Evolutionary conservation across 1,284 basidiomycete species (phyloP), one percentile per base, ranked within the genome.

Genomic region (Boletellus deceptivus): DNA sequence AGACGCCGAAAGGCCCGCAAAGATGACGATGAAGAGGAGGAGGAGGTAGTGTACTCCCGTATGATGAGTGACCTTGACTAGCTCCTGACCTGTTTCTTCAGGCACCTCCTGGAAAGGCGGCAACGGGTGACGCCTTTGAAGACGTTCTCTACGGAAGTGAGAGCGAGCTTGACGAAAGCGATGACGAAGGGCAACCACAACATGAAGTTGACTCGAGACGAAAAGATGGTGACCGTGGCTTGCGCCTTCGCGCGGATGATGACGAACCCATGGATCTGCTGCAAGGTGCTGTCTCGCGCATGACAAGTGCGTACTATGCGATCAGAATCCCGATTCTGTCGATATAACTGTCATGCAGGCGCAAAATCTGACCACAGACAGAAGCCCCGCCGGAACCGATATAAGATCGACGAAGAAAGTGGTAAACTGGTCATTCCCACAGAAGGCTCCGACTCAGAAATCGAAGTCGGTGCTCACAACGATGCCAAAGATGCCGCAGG

Each of bases 261-360:
- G 93, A 98, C 62, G 88, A 95, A 59, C 96, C 97, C 1, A 91
- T 98, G 84, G 96, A 99, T 74, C 77, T 99, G 49, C 75, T 99
- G 6, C 86, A 93, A 53, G 89, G 94, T 53, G 78, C 86, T 66
- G 86, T 87, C 16, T 82, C 89, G 29, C 82, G 84, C 44, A 75
- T 95, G 17, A 88, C 86, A 5, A 83, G 92, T 92, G 65, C 57
- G 87, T 63, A 18, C 71, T 37, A 17, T 36, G 22, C 48, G 13
- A 49, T 52, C 39, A 50, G 45, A 25, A 43, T 33, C 14, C 4
- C 8, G 10, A 17, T 39, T 13, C 11, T 37, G 37, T 37, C 55
- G 52, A 67, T 37, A 27, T 17, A 50, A 18, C 53, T 34, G 14
- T 55, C 34, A 43, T 50, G 11, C 59, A 90, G 88, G 76, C 54